phyloP scores from a whole-genome alignment of 2,329 filamentous ascomycete genomes.

The Paramyrothecium sp. region DNA sequence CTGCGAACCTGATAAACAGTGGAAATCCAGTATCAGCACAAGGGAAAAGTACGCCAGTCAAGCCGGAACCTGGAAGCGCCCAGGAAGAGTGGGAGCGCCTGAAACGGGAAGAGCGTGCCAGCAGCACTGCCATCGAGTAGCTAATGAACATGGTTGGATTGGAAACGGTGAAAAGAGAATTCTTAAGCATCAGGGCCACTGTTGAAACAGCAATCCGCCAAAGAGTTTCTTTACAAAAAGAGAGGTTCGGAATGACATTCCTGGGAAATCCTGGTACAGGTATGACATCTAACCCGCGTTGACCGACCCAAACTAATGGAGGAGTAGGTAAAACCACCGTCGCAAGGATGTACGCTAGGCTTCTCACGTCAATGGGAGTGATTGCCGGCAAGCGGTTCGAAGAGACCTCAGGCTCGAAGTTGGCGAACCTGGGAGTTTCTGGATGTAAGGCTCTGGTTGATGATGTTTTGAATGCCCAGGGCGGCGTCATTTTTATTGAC shows the following conservation, averaged over 20 bases:
- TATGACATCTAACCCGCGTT: neutral
- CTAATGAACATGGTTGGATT: constrained; percentile 4
- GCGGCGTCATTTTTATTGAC: constrained; percentile 69
- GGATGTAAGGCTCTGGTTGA: neutral
- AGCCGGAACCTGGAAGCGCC: neutral
- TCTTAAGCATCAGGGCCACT: constrained; percentile 4
- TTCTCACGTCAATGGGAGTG: constrained; percentile 1
- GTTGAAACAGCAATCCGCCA: constrained; percentile 2
- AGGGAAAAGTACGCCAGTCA: no score
- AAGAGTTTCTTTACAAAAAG: neutral
- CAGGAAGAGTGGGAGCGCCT: neutral
- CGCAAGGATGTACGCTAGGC: constrained; percentile 5
- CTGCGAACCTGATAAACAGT: no score
- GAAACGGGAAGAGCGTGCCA: neutral
- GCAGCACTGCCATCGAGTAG: neutral
- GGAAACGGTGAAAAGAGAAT: constrained; percentile 4
- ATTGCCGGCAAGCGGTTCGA: neutral
- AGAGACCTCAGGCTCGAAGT: constrained; percentile 2
- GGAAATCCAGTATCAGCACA: no score
- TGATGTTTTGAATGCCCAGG: constrained; percentile 21
- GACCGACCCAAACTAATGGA: neutral
- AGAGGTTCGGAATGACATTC: constrained; percentile 5
- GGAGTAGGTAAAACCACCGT: constrained; percentile 7
- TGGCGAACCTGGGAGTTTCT: neutral
- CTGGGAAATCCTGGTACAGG: constrained; percentile 8